These are phyloP conservation scores for Kingdonia uniflora DNA, from an alignment of 164 flowering plant species.

Conservation along the genomic window DNA sequence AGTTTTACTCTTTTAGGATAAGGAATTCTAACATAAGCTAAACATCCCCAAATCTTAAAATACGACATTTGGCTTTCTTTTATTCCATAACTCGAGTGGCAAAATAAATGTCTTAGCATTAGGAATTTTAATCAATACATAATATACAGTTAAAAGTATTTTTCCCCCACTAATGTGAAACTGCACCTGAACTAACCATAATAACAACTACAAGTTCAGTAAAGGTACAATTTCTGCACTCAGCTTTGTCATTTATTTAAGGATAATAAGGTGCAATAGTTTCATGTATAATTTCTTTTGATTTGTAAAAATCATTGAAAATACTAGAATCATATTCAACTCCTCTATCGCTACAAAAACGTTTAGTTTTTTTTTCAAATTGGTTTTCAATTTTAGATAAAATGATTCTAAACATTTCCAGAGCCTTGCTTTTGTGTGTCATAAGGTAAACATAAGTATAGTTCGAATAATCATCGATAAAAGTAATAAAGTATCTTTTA, in stretches of 20 bases:
- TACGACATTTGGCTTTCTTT: neutral
- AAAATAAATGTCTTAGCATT: neutral
- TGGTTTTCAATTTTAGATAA: neutral
- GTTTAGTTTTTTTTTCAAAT: neutral
- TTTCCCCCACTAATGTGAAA: neutral
- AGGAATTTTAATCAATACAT: neutral
- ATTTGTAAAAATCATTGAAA: neutral
- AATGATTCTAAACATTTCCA: neutral
- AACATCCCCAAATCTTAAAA: neutral
- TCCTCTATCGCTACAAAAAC: neutral
- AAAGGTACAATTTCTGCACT: neutral
- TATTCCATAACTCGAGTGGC: neutral
- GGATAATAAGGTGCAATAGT: neutral
- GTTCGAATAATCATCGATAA: neutral
- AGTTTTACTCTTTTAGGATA: constrained; percentile 1
- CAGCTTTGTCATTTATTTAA: neutral
- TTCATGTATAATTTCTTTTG: neutral
- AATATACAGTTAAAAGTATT: neutral
- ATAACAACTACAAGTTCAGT: neutral
- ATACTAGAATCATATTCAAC: neutral
- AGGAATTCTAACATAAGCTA: neutral
- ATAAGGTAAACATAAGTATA: neutral
- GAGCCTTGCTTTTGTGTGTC: neutral
- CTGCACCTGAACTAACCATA: neutral
- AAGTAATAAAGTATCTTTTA: neutral